Percentiles rank a stretch among this genome's conserved stretches.
phyloP scores from a whole-genome alignment of 2,329 filamentous ascomycete species.

The Paraconiothyrium sp. region DNA sequence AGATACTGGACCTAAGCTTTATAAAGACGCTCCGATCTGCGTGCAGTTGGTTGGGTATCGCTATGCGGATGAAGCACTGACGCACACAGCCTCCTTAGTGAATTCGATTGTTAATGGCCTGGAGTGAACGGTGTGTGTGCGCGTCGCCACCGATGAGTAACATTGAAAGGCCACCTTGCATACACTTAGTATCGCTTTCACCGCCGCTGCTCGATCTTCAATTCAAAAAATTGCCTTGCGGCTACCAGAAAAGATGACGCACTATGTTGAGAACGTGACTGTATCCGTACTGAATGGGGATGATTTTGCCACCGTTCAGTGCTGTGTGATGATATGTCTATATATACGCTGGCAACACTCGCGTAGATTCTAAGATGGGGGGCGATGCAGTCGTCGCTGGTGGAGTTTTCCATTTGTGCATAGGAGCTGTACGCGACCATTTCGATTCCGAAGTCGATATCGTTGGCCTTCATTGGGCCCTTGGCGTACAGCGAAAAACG shows the following conservation, averaged over 20 bases:
- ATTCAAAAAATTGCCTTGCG: not conserved
- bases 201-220: not conserved
- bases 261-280: not conserved
- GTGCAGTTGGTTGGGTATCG: constrained; percentile 19
- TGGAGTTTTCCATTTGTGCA: too few species aligned
- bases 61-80: constrained; percentile 14
- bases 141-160: too few species aligned
- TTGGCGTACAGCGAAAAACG: too few species aligned
- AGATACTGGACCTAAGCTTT: constrained; percentile 18
- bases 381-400: too few species aligned
- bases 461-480: too few species aligned
- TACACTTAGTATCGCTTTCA: not conserved
- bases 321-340: too few species aligned
- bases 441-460: too few species aligned
- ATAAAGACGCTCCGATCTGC: constrained; percentile 11
- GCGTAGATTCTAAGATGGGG: too few species aligned
- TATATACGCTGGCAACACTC: too few species aligned
- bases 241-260: not conserved
- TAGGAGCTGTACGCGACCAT: too few species aligned
- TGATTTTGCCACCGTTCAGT: too few species aligned
- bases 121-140: not conserved
- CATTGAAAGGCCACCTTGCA: not conserved
- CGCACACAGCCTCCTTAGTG: constrained; percentile 1
- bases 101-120: constrained; percentile 15
- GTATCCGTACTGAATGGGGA: too few species aligned